A percentile compares a stretch with the other conserved stretches of the same genome.
These are phyloP conservation scores for Cornus kousa DNA, from an alignment of 148 eudicot genomes.

Conservation along the genomic window DNA sequence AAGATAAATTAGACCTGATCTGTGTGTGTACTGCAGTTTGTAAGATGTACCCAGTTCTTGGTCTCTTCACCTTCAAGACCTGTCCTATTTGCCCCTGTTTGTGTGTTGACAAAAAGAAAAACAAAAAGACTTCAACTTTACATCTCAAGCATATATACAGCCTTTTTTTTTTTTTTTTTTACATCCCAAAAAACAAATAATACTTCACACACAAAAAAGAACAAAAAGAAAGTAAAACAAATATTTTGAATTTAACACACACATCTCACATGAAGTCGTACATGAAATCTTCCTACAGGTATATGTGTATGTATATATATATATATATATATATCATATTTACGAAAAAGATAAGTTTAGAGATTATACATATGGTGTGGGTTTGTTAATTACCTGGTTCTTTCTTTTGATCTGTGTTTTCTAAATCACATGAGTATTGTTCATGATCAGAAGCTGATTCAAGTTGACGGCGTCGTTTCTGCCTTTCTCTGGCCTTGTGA, in stretches of 20 bases:
- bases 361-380: not conserved
- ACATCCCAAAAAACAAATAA: slow-evolving; percentile 13
- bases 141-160: slow-evolving; percentile 5
- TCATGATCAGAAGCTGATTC: slow-evolving; percentile 18
- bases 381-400: slow-evolving; percentile 26
- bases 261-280: too few species aligned
- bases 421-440: slow-evolving; percentile 3
- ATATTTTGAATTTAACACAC: too few species aligned
- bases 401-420: slow-evolving; percentile 21
- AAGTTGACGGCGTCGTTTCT: slow-evolving; percentile 75
- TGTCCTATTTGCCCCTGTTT: slow-evolving; percentile 33
- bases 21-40: slow-evolving; percentile 31
- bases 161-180: not conserved
- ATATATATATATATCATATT: too few species aligned
- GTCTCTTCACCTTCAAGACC: slow-evolving; percentile 44
- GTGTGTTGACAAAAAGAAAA: slow-evolving; percentile 9
- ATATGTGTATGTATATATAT: too few species aligned
- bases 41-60: slow-evolving; percentile 41
- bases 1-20: slow-evolving; percentile 24
- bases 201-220: not conserved
- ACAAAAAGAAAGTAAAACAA: too few species aligned
- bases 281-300: too few species aligned
- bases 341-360: too few species aligned
- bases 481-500: slow-evolving; percentile 84
- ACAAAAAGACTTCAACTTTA: slow-evolving; percentile 13